A percentile compares a stretch with the other conserved stretches of the same genome.
Conservation (phyloP, 177 flowering plant genomes). For the Tripterygium wilfordii region DNA sequence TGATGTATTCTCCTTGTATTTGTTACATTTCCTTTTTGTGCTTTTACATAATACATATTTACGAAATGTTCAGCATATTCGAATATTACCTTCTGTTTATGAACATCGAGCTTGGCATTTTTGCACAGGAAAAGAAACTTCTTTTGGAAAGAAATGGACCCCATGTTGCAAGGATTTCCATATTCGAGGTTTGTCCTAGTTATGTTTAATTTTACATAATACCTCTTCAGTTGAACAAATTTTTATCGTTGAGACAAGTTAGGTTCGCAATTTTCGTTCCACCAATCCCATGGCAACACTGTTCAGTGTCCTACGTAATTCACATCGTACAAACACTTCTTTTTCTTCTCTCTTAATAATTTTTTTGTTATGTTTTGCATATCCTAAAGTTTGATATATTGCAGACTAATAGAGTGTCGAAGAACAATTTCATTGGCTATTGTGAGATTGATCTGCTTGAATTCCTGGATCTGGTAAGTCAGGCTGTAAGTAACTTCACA, state of each 20-base stretch:
- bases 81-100: not conserved
- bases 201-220: too few species aligned
- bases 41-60: too few species aligned
- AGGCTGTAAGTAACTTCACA: not conserved
- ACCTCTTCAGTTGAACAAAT: too few species aligned
- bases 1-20: too few species aligned
- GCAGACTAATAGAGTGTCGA: conserved; percentile 86
- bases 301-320: too few species aligned
- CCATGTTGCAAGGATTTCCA: conserved; percentile 73
- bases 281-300: too few species aligned
- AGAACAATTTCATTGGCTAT: conserved; percentile 74
- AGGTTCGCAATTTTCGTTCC: too few species aligned
- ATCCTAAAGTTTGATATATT: conserved; percentile 9
- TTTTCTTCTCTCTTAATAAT: too few species aligned
- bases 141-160: conserved; percentile 84
- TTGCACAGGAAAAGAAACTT: conserved; percentile 72
- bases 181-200: conserved; percentile 89
- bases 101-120: not conserved
- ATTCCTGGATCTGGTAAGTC: conserved; percentile 55
- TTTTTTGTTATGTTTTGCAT: not conserved
- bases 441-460: conserved; percentile 84
- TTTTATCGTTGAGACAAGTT: too few species aligned
- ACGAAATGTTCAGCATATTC: not conserved
- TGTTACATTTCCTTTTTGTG: too few species aligned
- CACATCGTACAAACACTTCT: too few species aligned